Evolutionary conservation across 2,329 filamentous ascomycete genomes (phyloP).

Genomic region (Fusarium humuli): DNA sequence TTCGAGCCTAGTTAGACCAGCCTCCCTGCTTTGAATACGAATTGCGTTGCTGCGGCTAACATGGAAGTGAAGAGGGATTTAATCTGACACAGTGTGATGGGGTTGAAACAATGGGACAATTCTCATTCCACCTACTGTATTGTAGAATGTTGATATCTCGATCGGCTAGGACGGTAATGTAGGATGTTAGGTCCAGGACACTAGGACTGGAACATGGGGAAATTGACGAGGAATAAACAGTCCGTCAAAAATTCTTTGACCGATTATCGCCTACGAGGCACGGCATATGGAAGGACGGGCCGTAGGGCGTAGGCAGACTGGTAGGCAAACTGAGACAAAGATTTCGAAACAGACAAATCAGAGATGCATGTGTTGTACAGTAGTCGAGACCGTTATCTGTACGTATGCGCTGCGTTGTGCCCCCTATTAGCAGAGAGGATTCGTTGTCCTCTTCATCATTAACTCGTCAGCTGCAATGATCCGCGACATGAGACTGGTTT

Average conservation of each 20-base stretch:
- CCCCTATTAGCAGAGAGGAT: constrained; percentile 7
- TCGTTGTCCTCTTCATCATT: constrained; percentile 36
- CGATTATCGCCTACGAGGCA: constrained; percentile 20
- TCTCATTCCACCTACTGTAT: constrained; percentile 17
- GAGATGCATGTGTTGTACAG: constrained; percentile 14
- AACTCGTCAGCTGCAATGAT: constrained; percentile 36
- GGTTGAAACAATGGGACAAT: constrained; percentile 4
- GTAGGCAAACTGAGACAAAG: constrained; percentile 30
- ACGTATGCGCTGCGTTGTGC: constrained; percentile 6
- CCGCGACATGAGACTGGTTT: constrained; percentile 34
- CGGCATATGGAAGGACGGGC: constrained; percentile 23
- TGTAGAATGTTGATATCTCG: not conserved
- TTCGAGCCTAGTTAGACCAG: constrained; percentile 5
- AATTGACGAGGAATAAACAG: constrained; percentile 18
- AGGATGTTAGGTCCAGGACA: not conserved
- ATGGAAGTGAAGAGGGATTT: constrained; percentile 24
- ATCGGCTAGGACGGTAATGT: constrained; percentile 18
- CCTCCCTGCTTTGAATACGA: constrained; percentile 27
- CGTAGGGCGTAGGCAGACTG: constrained; percentile 33
- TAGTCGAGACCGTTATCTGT: not conserved
- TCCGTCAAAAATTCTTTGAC: constrained; percentile 22
- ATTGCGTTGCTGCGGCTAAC: constrained; percentile 25
- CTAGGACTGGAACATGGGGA: constrained; percentile 20
- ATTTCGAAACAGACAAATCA: not conserved
- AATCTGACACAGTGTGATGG: constrained; percentile 36